Evolutionary conservation across 345 rosid species (phyloP).

Genomic region (Pistacia integerrima): DNA sequence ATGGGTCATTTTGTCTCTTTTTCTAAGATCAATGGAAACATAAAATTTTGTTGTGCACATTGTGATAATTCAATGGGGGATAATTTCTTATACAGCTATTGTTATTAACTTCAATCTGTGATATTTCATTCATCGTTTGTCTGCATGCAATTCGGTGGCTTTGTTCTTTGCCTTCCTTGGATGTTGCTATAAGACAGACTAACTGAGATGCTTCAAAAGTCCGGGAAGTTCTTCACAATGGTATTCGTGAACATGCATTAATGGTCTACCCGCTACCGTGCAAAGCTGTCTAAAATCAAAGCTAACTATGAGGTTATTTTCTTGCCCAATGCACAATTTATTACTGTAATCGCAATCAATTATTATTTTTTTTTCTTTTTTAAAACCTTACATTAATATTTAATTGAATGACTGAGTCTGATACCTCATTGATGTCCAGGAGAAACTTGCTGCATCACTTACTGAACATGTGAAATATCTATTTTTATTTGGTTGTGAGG

Average conservation of each 20-base stretch:
- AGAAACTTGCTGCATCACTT: slow-evolving; percentile 47
- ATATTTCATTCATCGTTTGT: not conserved
- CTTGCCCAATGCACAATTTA: slow-evolving; percentile 1
- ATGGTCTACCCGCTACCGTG: slow-evolving; percentile 36
- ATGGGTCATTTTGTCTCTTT: too few species aligned
- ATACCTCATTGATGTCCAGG: slow-evolving; percentile 44
- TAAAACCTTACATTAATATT: not conserved
- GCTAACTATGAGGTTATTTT: slow-evolving; percentile 53
- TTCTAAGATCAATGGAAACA: too few species aligned
- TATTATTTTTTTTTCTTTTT: not conserved
- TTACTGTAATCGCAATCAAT: slow-evolving; percentile 2
- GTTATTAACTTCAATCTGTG: too few species aligned
- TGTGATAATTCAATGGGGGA: too few species aligned
- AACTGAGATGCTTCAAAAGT: slow-evolving; percentile 28
- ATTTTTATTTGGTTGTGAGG: slow-evolving; percentile 54
- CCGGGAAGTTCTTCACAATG: slow-evolving; percentile 56
- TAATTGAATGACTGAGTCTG: slow-evolving; percentile 14
- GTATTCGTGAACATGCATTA: slow-evolving; percentile 52
- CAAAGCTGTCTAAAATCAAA: slow-evolving; percentile 56
- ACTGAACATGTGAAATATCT: slow-evolving; percentile 54
- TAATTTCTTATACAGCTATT: too few species aligned
- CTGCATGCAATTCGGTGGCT: not conserved
- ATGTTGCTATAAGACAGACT: slow-evolving; percentile 39
- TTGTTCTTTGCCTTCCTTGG: slow-evolving; percentile 28
- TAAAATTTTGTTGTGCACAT: too few species aligned